Base-by-base conservation (phyloP, 441 rosid species). In the Francoa sonchifolia region DNA sequence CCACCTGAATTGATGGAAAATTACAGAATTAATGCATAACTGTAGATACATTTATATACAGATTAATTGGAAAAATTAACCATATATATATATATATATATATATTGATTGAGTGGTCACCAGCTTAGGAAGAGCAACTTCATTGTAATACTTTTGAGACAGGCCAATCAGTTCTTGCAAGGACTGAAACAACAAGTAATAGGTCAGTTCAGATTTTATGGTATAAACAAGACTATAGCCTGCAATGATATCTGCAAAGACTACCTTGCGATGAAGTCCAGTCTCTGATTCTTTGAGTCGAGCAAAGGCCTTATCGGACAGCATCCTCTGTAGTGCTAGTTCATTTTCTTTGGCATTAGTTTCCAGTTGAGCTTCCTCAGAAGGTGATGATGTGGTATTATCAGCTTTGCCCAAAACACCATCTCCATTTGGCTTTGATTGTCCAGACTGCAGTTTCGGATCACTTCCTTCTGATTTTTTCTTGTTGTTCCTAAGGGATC, bases 211-310 rank as follows among this genome's bases (percentile, higher is more conserved):
- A 38, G 44, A 58, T 13, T 26, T 21, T 37, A 41, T 4, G 19
- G 23, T 32, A 35, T 11, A 48, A n/a, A 54, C 15, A 35, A 50
- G 14, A 21, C 36, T 5, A 11, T 14, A 41, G 21, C 43, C 19
- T 19, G 18, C 51, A 16, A 32, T 26, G 19, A 20, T 32, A 33
- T 34, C 30, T 39, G 33, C 9, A 25, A n/a, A n/a, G n/a, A n/a
- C n/a, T n/a, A 81, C 92, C 92, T 81, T 81, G 41, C 66, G 83
- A 63, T 77, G 83, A 52, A 81, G 73, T 33, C 83, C 81, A 13
- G 92, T 77, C 65, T 81, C 86, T 54, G 86, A 77, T 68, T 81
- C 86, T 68, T 72, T 81, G 34, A 81, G 75, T 33, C 79, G 82
- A 54, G 60, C 44, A 55, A 77, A 81, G 45, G 90, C 82, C 41